These are phyloP conservation scores for Calonectria fujianensis DNA, from an alignment of 2,329 filamentous ascomycete genomes.

Conservation along the genomic window DNA sequence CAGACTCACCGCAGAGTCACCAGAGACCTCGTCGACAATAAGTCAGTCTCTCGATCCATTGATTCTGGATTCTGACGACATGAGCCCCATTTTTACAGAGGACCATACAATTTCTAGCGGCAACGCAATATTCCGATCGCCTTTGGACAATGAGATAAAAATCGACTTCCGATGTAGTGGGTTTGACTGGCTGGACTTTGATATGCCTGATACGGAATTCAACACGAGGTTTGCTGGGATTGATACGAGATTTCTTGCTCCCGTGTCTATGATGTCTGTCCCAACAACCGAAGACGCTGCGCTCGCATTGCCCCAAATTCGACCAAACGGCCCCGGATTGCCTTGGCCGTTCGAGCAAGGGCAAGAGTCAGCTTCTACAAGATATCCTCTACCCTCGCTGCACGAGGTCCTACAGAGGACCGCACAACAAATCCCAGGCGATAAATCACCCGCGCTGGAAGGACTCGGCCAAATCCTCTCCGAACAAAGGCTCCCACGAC, in stretches of 20 bases:
- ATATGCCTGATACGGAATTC: constrained; percentile 40
- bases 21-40: constrained; percentile 18
- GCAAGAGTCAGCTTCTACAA: constrained; percentile 36
- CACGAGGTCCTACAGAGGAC: constrained; percentile 46
- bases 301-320: background rate
- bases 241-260: background rate
- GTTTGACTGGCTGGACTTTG: constrained; percentile 52
- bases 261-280: background rate
- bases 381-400: constrained; percentile 47
- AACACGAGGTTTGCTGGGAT: background rate
- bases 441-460: constrained; percentile 36
- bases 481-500: constrained; percentile 44
- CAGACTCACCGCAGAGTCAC: constrained; percentile 2
- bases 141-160: constrained; percentile 22
- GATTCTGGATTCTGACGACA: constrained; percentile 23
- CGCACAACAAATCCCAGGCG: constrained; percentile 1
- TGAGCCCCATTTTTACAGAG: constrained; percentile 33
- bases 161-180: constrained; percentile 44
- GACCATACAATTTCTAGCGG: background rate
- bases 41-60: constrained; percentile 33
- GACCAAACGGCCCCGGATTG: constrained; percentile 27
- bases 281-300: background rate
- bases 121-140: background rate
- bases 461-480: constrained; percentile 52
- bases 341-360: constrained; percentile 51